A percentile compares a stretch with the other conserved stretches of the same genome.
Evolutionary conservation across 1,284 basidiomycete genomes (phyloP).

Genomic region (Sporisorium graminicola): DNA sequence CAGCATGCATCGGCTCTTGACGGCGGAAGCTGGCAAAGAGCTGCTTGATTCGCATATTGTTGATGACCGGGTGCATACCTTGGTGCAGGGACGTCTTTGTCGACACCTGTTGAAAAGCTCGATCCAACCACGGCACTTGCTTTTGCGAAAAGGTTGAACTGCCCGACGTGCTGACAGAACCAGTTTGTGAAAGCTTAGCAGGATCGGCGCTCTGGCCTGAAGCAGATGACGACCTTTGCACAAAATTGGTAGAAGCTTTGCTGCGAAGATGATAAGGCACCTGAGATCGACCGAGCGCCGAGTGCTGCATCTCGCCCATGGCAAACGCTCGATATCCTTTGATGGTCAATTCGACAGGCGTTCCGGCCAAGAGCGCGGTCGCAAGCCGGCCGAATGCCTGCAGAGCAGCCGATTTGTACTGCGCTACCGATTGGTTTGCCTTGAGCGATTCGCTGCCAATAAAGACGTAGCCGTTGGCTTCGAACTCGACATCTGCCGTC

Average conservation of each 20-base stretch:
- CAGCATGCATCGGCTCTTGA: constrained; percentile 27
- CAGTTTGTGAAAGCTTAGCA: constrained; percentile 10
- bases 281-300: constrained; percentile 18
- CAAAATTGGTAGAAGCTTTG: constrained; percentile 22
- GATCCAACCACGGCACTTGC: constrained; percentile 59
- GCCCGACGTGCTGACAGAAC: constrained; percentile 19
- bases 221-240: constrained; percentile 17
- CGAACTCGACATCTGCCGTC: constrained; percentile 33
- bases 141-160: constrained; percentile 28
- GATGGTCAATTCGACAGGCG: constrained; percentile 27
- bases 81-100: constrained; percentile 30
- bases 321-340: constrained; percentile 44
- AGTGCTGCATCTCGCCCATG: constrained; percentile 37
- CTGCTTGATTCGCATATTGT: constrained; percentile 28
- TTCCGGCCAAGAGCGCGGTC: constrained; percentile 19
- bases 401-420: constrained; percentile 27
- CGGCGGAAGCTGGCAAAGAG: constrained; percentile 41
- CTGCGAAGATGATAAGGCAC: constrained; percentile 33
- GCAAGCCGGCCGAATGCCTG: constrained; percentile 35
- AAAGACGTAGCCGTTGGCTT: constrained; percentile 42
- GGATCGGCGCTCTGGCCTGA: constrained; percentile 12
- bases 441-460: constrained; percentile 40
- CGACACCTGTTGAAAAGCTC: constrained; percentile 50
- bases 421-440: constrained; percentile 22
- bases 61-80: constrained; percentile 24